phyloP scores from a whole-genome alignment of 306 rosid genomes.

The Cotoneaster glaucophyllus region DNA sequence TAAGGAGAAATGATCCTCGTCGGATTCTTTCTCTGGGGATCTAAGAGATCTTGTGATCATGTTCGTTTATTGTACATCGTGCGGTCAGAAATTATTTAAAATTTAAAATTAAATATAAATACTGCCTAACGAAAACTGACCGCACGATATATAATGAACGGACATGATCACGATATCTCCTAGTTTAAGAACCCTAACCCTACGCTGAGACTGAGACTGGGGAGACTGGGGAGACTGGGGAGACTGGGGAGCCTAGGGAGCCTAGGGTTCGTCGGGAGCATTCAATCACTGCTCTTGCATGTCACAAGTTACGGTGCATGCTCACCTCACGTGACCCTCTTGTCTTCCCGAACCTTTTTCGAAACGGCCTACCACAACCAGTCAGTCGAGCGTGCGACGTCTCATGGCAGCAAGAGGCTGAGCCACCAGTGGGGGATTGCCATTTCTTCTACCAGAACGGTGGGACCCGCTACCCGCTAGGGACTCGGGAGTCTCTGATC shows the following conservation, averaged over 20 bases:
- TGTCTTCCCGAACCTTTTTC: neutral
- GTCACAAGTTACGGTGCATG: constrained; percentile 36
- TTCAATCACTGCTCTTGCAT: neutral
- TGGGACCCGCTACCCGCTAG: neutral
- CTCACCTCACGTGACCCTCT: constrained; percentile 32
- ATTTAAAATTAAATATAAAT: no score
- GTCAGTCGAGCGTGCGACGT: constrained; percentile 13
- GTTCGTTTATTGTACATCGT: rapidly evolving
- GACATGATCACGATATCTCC: no score
- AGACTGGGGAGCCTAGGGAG: neutral
- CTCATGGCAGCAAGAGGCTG: neutral
- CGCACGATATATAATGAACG: rapidly evolving
- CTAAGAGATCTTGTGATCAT: rapidly evolving
- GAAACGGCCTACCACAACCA: neutral
- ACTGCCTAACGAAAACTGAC: no score
- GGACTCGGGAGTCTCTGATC: neutral
- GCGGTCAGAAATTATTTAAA: no score
- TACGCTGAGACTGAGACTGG: neutral
- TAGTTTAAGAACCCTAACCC: neutral
- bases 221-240: no score
- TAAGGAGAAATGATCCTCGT: no score
- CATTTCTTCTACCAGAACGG: neutral
- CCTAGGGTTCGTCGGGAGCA: neutral
- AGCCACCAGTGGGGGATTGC: neutral
- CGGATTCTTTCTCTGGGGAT: no score